Percentiles rank a stretch among this genome's conserved stretches.
Evolutionary conservation across 2,329 filamentous ascomycete species (phyloP).

Genomic region (Claviceps fusiformis): DNA sequence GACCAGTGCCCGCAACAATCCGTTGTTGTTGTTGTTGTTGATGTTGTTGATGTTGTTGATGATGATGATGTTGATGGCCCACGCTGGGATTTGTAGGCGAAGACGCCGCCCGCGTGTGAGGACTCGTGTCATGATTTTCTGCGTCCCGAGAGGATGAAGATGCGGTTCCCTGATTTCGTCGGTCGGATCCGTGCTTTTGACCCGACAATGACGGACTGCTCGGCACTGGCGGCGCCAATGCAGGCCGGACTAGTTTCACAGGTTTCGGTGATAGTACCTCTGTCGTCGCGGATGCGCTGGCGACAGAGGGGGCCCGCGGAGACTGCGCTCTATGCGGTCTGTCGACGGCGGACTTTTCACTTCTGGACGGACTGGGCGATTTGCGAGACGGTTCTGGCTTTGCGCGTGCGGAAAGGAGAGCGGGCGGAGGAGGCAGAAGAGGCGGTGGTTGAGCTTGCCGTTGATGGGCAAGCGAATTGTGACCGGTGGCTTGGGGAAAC

Average conservation of each 20-base stretch:
- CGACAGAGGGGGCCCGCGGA: conserved; percentile 10
- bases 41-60: too few species aligned
- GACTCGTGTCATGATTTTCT: conserved; percentile 12
- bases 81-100: conserved; percentile 14
- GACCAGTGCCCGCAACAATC: not conserved
- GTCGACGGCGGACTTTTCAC: conserved; percentile 1
- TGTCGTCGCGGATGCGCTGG: conserved; percentile 9
- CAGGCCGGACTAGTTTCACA: conserved; percentile 17
- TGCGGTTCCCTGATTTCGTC: conserved; percentile 7
- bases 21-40: too few species aligned
- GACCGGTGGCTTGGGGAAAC: not conserved
- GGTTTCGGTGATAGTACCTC: conserved; percentile 22
- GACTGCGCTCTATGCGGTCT: conserved; percentile 10
- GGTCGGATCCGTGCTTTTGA: not conserved
- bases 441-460: not conserved
- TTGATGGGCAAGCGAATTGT: not conserved
- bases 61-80: too few species aligned
- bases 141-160: conserved; percentile 15
- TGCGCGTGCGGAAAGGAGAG: not conserved
- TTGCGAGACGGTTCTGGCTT: not conserved
- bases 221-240: conserved; percentile 11
- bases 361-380: not conserved
- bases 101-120: conserved; percentile 19
- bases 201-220: too few species aligned
- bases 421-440: too few species aligned